Evolutionary conservation across 148 eudicot genomes (phyloP).

Genomic region (Rhododendron mucronatum): DNA sequence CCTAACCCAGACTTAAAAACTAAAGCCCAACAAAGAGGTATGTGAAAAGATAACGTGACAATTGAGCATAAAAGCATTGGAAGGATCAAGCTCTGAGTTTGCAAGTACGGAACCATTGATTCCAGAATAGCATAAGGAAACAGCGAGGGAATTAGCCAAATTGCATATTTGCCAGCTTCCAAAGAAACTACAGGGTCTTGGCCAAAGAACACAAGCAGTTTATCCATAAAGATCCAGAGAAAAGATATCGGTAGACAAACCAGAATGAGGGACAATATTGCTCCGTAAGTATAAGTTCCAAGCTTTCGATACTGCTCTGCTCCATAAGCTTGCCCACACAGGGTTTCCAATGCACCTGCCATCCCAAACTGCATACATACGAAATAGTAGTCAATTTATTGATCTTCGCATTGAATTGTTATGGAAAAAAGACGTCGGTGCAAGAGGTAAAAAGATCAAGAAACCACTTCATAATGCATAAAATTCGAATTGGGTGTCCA

Average conservation of each 20-base stretch:
- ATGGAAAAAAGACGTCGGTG: no score
- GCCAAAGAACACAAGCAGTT: constrained; percentile 25
- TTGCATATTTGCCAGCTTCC: constrained; percentile 32
- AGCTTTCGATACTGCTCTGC: constrained; percentile 21
- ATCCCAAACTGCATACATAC: no score
- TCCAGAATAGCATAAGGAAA: constrained; percentile 30
- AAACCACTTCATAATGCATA: not conserved
- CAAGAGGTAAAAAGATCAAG: no score
- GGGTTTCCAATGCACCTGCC: no score
- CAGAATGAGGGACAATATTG: constrained; percentile 29
- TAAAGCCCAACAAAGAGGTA: constrained; percentile 36
- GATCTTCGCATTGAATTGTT: no score
- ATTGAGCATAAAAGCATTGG: constrained; percentile 37
- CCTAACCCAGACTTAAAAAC: constrained; percentile 30
- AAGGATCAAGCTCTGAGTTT: constrained; percentile 33
- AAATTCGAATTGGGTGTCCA: not conserved
- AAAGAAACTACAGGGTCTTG: constrained; percentile 40
- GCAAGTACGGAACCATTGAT: constrained; percentile 32
- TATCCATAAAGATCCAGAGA: constrained; percentile 40
- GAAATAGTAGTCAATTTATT: no score
- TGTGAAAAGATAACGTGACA: constrained; percentile 22
- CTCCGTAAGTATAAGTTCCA: constrained; percentile 32
- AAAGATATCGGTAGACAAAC: constrained; percentile 34
- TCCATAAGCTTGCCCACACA: no score
- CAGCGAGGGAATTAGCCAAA: constrained; percentile 35